Evolutionary conservation across 2,329 filamentous ascomycete genomes (phyloP).

Genomic region (Chaetomium strumarium): DNA sequence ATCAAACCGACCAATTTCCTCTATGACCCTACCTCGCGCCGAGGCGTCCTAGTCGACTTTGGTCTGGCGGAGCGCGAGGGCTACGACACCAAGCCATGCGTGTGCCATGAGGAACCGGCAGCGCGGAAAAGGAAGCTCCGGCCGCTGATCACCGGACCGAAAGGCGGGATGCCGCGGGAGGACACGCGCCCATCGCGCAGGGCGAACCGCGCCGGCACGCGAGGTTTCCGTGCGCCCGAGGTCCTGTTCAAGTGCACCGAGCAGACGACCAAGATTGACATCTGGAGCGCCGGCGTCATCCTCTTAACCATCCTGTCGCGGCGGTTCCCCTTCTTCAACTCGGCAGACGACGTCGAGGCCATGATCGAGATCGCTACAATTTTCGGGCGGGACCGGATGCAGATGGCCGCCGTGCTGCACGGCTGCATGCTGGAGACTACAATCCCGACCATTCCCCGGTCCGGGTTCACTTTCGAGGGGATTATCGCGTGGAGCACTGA

Average conservation of each 20-base stretch:
- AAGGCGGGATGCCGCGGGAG: constrained; percentile 75
- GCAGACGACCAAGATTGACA: constrained; percentile 88
- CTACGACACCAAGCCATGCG: constrained; percentile 69
- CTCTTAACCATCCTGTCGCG: constrained; percentile 88
- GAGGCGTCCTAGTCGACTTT: constrained; percentile 96
- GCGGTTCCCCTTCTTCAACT: constrained; percentile 97
- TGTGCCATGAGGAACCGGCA: constrained; percentile 64
- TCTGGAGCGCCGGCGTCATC: constrained; percentile 97
- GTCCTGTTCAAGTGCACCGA: constrained; percentile 96
- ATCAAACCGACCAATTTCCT: constrained; percentile 98
- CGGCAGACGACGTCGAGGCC: constrained; percentile 94
- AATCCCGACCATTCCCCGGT: constrained; percentile 81
- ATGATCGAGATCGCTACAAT: constrained; percentile 97
- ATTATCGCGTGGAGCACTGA: constrained; percentile 94
- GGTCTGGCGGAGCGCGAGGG: constrained; percentile 86
- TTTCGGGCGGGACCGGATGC: constrained; percentile 83
- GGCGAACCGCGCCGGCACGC: constrained; percentile 89
- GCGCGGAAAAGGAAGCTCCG: constrained; percentile 56
- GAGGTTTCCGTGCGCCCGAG: constrained; percentile 93
- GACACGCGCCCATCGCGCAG: constrained; percentile 82
- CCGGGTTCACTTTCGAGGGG: constrained; percentile 83
- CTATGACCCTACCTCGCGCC: constrained; percentile 73
- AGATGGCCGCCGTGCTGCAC: constrained; percentile 72
- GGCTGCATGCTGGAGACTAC: constrained; percentile 89
- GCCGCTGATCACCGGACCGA: constrained; percentile 48